phyloP scores from a whole-genome alignment of 441 rosid species.

The Rhodomyrtus psidioides region DNA sequence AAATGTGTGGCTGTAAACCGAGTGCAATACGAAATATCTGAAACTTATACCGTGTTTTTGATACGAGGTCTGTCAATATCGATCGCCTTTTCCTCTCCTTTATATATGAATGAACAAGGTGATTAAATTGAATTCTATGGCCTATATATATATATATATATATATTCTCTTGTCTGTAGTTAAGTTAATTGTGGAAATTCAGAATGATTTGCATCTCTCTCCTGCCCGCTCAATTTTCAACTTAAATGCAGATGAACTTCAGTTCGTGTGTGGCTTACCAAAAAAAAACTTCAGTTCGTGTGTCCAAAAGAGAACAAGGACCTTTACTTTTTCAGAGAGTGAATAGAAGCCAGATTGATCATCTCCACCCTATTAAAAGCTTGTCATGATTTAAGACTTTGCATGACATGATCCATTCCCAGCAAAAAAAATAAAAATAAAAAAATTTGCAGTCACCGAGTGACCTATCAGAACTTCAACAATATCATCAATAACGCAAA shows the following conservation, averaged over 20 bases:
- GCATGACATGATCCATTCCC: not conserved
- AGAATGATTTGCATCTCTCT: not conserved
- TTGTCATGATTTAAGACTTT: not conserved
- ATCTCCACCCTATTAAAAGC: not conserved
- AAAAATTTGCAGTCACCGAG: not conserved
- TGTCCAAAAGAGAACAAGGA: not conserved
- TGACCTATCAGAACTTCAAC: not conserved
- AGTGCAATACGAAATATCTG: not conserved
- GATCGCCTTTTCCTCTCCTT: not conserved
- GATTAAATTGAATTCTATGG: not conserved
- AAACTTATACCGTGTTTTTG: not conserved
- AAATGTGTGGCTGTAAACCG: not conserved
- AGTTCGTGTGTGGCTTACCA: no score
- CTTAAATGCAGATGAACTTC: not conserved
- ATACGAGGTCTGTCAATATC: not conserved
- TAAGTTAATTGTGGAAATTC: not conserved
- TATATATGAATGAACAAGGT: not conserved
- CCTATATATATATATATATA: not conserved
- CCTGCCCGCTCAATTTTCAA: not conserved
- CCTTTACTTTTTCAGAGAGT: not conserved
- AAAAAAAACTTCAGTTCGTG: not conserved
- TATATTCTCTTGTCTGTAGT: not conserved
- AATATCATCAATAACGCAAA: not conserved
- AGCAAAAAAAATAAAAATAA: not conserved
- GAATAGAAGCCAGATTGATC: not conserved